A percentile compares a stretch with the other conserved stretches of the same genome.
Conservation (phyloP, 495 filamentous ascomycete species). For the Cairneyella variabilis region DNA sequence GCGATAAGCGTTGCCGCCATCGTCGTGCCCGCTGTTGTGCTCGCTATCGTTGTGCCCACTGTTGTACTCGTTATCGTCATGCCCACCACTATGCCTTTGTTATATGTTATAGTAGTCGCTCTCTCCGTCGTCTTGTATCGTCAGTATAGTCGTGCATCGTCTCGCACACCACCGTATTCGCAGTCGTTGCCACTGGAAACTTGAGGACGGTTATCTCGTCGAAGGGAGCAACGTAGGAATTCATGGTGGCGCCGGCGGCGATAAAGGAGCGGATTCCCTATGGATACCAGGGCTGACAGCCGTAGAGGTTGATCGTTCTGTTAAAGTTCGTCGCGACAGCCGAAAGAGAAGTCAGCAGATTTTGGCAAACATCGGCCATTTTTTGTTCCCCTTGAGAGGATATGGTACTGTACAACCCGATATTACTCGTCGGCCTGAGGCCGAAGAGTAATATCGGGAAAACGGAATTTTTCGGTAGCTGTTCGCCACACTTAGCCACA, state of each 20-base stretch:
- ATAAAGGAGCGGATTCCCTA: constrained; percentile 22
- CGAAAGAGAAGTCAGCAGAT: constrained; percentile 14
- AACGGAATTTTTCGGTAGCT: no score
- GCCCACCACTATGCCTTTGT: constrained; percentile 22
- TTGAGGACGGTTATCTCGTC: constrained; percentile 22
- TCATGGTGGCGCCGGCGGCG: constrained; percentile 20
- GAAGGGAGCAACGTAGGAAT: constrained; percentile 20
- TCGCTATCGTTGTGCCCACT: constrained; percentile 14
- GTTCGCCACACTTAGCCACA: no score
- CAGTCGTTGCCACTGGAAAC: no score
- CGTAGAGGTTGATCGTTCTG: constrained; percentile 11
- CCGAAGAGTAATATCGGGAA: no score
- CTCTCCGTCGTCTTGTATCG: no score
- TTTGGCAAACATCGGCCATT: constrained; percentile 17
- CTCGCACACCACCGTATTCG: no score
- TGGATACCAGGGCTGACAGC: constrained; percentile 9
- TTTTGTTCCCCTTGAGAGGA: constrained; percentile 15
- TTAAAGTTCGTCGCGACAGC: not conserved
- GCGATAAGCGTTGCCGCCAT: constrained; percentile 19
- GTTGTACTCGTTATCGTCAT: constrained; percentile 21
- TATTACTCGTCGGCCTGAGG: no score
- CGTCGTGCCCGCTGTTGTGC: constrained; percentile 16
- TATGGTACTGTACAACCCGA: no score
- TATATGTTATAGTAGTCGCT: no score
- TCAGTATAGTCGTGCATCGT: no score